Conservation (phyloP, 2,329 filamentous ascomycete species). For the Raffaelea ambrosiae region DNA sequence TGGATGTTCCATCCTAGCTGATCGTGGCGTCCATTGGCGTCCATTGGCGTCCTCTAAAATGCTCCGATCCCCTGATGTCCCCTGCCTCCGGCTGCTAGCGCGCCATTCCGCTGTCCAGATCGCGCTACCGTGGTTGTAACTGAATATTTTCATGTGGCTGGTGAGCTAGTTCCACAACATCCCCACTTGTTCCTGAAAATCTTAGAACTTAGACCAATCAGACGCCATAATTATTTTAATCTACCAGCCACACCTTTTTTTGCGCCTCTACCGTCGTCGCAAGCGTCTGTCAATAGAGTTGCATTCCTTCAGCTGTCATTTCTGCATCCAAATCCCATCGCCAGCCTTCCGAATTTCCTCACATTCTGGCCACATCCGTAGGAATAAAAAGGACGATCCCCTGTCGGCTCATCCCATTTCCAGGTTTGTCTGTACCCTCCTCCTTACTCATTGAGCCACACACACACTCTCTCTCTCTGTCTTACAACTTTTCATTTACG, state of each 20-base stretch:
- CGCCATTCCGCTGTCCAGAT: no score
- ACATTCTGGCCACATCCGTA: background rate
- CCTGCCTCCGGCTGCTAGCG: no score
- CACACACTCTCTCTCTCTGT: background rate
- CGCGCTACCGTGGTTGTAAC: no score
- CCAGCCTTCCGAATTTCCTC: conserved; percentile 6
- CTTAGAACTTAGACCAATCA: conserved; percentile 1
- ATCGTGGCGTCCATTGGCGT: no score
- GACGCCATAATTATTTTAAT: background rate
- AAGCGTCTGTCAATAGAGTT: background rate
- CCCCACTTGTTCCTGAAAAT: conserved; percentile 6
- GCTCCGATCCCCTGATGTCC: no score
- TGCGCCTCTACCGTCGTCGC: background rate
- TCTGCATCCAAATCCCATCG: no score
- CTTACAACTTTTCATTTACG: background rate
- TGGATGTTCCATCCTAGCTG: no score
- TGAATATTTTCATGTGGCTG: background rate
- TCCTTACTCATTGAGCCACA: background rate
- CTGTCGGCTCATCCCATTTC: background rate
- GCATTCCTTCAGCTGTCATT: background rate
- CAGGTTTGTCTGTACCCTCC: conserved; percentile 1
- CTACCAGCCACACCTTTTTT: conserved; percentile 4
- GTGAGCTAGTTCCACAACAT: background rate
- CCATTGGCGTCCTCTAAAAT: no score
- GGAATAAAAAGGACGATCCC: conserved; percentile 5